Conservation (phyloP, 306 rosid species). For the Rosa chinensis region DNA sequence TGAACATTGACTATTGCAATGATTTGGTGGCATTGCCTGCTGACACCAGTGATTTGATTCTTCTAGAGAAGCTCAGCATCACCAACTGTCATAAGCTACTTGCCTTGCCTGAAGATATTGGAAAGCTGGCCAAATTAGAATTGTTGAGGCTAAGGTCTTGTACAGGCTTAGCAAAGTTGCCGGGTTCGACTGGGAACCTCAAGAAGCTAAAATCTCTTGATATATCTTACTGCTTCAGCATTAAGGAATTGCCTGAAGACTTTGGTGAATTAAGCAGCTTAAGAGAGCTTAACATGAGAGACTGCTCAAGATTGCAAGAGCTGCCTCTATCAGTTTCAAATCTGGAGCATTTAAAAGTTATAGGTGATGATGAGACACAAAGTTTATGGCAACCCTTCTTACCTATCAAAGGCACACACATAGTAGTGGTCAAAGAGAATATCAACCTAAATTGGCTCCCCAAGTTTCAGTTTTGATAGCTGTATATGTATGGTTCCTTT, state of each 20-base stretch:
- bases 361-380: slow-evolving; percentile 45
- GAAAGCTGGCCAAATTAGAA: slow-evolving; percentile 41
- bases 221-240: slow-evolving; percentile 47
- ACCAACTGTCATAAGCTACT: slow-evolving; percentile 56
- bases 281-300: slow-evolving; percentile 32
- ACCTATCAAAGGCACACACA: neutral
- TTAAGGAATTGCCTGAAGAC: slow-evolving; percentile 41
- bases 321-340: slow-evolving; percentile 42
- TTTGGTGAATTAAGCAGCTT: slow-evolving; percentile 38
- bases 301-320: slow-evolving; percentile 36
- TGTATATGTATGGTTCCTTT: neutral
- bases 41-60: slow-evolving; percentile 28
- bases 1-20: slow-evolving; percentile 53
- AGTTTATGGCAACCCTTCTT: no score
- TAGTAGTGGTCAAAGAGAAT: neutral
- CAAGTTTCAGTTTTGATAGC: neutral
- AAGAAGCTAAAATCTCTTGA: slow-evolving; percentile 37
- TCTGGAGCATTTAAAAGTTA: slow-evolving; percentile 34
- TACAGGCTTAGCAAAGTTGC: slow-evolving; percentile 38
- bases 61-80: slow-evolving; percentile 46
- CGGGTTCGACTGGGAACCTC: slow-evolving; percentile 35
- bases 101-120: slow-evolving; percentile 42
- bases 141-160: slow-evolving; percentile 51
- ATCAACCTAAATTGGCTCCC: slow-evolving; percentile 11
- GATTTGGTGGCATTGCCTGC: slow-evolving; percentile 43